Evolutionary conservation across 306 rosid genomes (phyloP).

Genomic region (Dryas alaskensis): DNA sequence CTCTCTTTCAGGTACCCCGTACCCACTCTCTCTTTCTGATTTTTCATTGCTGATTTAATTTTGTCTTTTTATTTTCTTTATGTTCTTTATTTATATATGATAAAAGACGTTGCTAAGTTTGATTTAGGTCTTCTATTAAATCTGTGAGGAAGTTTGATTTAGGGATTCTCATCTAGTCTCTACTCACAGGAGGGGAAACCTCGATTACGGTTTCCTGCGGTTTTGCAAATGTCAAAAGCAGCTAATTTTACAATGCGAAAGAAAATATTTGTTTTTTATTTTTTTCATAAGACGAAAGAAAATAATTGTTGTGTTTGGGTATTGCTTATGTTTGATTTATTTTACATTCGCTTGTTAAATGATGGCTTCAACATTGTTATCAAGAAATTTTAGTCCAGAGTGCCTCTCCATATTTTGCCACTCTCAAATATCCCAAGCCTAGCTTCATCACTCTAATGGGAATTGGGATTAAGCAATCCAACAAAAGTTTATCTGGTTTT

Average conservation of each 20-base stretch:
- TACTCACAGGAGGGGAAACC: not conserved
- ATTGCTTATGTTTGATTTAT: not conserved
- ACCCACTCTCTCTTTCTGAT: not conserved
- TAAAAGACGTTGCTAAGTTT: not conserved
- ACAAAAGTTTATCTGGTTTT: not conserved
- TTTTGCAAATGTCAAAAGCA: not conserved
- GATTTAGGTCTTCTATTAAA: not conserved
- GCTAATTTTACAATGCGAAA: not conserved
- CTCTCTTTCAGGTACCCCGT: too few species aligned
- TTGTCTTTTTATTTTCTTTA: too few species aligned
- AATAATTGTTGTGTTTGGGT: not conserved
- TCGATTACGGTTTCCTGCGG: not conserved
- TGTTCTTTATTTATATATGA: not conserved
- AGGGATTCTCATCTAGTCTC: not conserved
- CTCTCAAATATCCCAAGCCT: not conserved
- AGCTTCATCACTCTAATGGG: not conserved
- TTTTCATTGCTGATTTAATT: not conserved
- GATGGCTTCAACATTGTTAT: not conserved
- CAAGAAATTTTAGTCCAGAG: not conserved
- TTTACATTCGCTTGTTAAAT: not conserved
- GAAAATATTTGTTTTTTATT: not conserved
- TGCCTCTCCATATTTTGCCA: not conserved
- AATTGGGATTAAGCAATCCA: not conserved
- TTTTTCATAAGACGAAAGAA: not conserved
- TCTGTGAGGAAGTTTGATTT: not conserved